Percentiles rank a stretch among this genome's conserved stretches.
Evolutionary conservation across 1,284 basidiomycete genomes (phyloP).

Genomic region (Blastosporella zonata): DNA sequence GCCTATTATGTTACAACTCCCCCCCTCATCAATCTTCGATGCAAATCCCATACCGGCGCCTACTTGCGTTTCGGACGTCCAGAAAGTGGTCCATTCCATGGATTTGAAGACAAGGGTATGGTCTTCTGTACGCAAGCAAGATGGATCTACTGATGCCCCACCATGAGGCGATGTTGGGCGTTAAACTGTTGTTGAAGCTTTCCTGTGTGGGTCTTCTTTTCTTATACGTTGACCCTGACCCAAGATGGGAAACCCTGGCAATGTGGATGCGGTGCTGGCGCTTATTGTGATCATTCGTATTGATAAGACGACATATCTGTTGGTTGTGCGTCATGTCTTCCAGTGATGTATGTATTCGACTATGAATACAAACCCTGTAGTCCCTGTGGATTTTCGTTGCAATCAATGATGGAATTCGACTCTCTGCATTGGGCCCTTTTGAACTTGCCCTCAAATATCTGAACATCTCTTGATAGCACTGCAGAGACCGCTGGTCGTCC

Average conservation of each 20-base stretch:
- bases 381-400: not conserved
- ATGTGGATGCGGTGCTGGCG: conserved; percentile 3
- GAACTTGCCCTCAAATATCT: too few species aligned
- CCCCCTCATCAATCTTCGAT: conserved; percentile 25
- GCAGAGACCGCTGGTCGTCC: too few species aligned
- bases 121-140: conserved; percentile 2
- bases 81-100: conserved; percentile 16
- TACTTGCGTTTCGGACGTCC: conserved; percentile 16
- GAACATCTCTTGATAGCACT: too few species aligned
- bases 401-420: not conserved
- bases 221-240: conserved; percentile 13
- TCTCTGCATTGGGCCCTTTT: too few species aligned
- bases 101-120: conserved; percentile 12
- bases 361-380: conserved; percentile 2
- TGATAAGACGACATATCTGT: not conserved
- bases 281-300: conserved; percentile 1
- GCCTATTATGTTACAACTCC: conserved; percentile 40
- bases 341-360: conserved; percentile 5
- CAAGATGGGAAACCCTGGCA: not conserved
- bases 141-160: not conserved
- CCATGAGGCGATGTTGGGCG: conserved; percentile 5
- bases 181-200: conserved; percentile 6
- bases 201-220: conserved; percentile 9
- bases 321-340: conserved; percentile 1
- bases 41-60: conserved; percentile 16